Evolutionary conservation across 139 green algal species (phyloP), one percentile per base, ranked within the genome.

Genomic region (Coelastrella sp.): DNA sequence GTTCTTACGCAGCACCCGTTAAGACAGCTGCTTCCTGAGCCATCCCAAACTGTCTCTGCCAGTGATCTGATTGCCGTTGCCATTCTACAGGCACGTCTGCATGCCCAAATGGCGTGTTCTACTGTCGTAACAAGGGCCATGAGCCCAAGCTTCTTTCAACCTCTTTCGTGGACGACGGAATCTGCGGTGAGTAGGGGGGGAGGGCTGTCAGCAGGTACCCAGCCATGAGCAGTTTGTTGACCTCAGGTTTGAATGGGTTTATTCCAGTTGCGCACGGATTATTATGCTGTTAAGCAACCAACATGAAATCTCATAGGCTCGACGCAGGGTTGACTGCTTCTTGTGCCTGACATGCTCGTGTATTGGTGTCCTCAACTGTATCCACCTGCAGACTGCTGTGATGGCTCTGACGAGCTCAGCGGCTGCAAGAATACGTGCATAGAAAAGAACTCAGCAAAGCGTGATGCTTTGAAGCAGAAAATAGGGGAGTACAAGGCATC

Each of bases 91-190:
- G 96, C 50, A 98, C 96, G 3, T 91, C 94, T 0, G 96, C 96
- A 0, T 99, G 96, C 80, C 69, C 90, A 17, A 91, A 93, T 23
- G 94, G 95, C 34, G 88, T 59, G 1, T 99, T 99, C 83, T 98
- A 97, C 85, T 99, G 96, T 74, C 48, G 63, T 0, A 99, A 99
- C 89, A 79, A 86, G 17, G 95, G 93, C 30, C 89, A 95, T 60
- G 63, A 93, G 73, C 88, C 94, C 1, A 62, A 88, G 34, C 38
- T 86, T 3, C 76, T 99, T 9, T 93, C 95, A 23, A 79, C 94
- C 0, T 92, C 92, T 0, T 96, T 97, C 60, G 96, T 99, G n/a
- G 96, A 99, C 78, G 96, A 99, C 78, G 94, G 93, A 9, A 88
- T 99, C 1, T 99, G 96, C 86, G 96, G 95, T 98, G 41, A 80